These are phyloP conservation scores for Lepiota subincarnata DNA, from an alignment of 768 basidiomycete species.

Conservation along the genomic window DNA sequence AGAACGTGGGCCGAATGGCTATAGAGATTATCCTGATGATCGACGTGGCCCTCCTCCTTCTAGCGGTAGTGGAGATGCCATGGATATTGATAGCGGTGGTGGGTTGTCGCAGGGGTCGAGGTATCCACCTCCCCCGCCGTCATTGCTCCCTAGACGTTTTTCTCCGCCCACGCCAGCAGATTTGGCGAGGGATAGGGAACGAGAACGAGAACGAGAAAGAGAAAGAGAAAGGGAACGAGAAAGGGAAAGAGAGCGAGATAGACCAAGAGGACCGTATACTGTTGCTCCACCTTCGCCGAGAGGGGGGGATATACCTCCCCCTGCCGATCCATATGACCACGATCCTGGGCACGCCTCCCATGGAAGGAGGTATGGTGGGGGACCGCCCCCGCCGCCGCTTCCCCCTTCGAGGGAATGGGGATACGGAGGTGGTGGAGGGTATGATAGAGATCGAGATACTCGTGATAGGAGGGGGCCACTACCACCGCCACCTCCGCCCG, in stretches of 20 bases:
- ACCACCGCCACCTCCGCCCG: conserved; percentile 21
- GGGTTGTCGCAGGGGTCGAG: conserved; percentile 15
- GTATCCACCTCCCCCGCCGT: conserved; percentile 13
- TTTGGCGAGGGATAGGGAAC: conserved; percentile 26
- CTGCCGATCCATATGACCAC: conserved; percentile 31
- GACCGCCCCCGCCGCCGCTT: neutral
- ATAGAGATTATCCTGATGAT: conserved; percentile 38
- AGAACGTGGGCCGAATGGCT: conserved; percentile 27
- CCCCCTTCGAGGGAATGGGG: conserved; percentile 26
- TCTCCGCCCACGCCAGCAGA: conserved; percentile 30
- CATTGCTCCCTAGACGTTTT: conserved; percentile 21
- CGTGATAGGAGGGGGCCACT: conserved; percentile 30
- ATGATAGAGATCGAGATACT: conserved; percentile 11
- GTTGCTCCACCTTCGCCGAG: conserved; percentile 18
- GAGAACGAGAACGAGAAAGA: conserved; percentile 3
- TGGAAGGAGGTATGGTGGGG: neutral
- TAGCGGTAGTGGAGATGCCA: conserved; percentile 30
- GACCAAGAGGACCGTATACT: conserved; percentile 7
- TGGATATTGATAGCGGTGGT: conserved; percentile 23
- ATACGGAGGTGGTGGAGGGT: conserved; percentile 15
- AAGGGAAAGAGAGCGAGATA: conserved; percentile 1
- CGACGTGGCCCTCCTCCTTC: conserved; percentile 33
- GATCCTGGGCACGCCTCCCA: conserved; percentile 17
- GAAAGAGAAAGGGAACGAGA: neutral
- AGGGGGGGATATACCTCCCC: conserved; percentile 16